Conservation (phyloP, 257 asterid species). For the Eustoma russellianum region DNA sequence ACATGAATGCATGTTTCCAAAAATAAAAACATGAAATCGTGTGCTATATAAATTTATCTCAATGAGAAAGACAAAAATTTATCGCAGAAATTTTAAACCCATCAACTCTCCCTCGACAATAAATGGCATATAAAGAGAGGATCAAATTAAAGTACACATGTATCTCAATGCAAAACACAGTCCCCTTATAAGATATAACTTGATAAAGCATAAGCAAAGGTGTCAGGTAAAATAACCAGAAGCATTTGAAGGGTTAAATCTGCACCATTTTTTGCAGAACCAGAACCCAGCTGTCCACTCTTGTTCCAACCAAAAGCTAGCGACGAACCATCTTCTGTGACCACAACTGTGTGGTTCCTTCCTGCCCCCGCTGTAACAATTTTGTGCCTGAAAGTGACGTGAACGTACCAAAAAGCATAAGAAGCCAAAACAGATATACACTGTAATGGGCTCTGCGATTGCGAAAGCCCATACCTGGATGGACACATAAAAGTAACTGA, state of each 20-base stretch:
- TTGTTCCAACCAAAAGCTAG: slow-evolving; percentile 95
- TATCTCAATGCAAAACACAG: no score
- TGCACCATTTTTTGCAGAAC: slow-evolving; percentile 75
- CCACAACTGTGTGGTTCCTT: slow-evolving; percentile 77
- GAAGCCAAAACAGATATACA: not conserved
- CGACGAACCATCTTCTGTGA: slow-evolving; percentile 66
- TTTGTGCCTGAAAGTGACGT: slow-evolving; percentile 46
- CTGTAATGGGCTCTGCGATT: no score
- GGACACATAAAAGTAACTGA: no score
- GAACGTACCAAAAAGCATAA: not conserved
- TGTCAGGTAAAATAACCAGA: not conserved
- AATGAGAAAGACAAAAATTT: no score
- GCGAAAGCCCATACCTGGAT: no score
- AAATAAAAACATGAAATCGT: not conserved
- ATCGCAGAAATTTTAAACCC: no score
- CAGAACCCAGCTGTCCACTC: slow-evolving; percentile 89
- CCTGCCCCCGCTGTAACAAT: slow-evolving; percentile 72
- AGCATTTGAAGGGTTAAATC: not conserved
- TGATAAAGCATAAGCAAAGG: not conserved
- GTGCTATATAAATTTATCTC: no score
- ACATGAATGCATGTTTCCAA: not conserved
- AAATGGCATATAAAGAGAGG: no score
- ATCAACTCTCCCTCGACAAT: no score
- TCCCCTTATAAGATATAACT: no score
- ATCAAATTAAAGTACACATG: no score